phyloP scores from a whole-genome alignment of 495 filamentous ascomycete genomes.

The Xylaria intraflava region DNA sequence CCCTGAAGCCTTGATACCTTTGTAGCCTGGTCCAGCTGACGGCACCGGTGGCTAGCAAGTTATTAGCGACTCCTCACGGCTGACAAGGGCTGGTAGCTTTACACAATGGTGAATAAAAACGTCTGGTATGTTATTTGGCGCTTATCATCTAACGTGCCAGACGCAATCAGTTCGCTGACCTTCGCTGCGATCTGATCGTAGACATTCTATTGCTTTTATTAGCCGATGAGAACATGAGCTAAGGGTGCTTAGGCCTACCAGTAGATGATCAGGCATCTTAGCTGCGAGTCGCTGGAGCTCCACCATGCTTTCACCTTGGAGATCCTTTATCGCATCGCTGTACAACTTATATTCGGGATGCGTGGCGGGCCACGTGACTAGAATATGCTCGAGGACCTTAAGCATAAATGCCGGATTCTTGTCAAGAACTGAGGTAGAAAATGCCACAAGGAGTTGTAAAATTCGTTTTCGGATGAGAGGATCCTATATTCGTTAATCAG shows the following conservation, averaged over 20 bases:
- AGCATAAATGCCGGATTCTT: conserved; percentile 73
- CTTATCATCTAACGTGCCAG: conserved; percentile 68
- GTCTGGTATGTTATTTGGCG: conserved; percentile 59
- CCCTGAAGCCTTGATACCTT: conserved; percentile 58
- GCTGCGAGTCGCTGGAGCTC: conserved; percentile 85
- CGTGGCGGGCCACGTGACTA: conserved; percentile 68
- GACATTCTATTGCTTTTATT: conserved; percentile 48
- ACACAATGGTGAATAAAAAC: conserved; percentile 90
- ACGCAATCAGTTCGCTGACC: conserved; percentile 70
- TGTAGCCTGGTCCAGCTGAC: conserved; percentile 58
- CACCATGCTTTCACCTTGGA: conserved; percentile 72
- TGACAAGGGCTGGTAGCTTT: conserved; percentile 16
- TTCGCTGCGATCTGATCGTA: conserved; percentile 81
- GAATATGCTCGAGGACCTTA: conserved; percentile 80
- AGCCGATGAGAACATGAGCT: conserved; percentile 1
- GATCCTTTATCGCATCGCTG: conserved; percentile 84
- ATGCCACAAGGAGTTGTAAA: conserved; percentile 75
- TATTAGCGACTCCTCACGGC: neutral
- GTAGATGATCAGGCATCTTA: conserved; percentile 82
- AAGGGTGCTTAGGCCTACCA: conserved; percentile 40
- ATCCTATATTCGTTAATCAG: conserved; percentile 47
- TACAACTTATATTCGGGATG: conserved; percentile 62
- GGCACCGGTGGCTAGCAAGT: conserved; percentile 62
- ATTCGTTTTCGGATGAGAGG: conserved; percentile 79
- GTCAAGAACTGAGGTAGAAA: conserved; percentile 76